These are phyloP conservation scores for Penicillium dipodomyicola DNA, from an alignment of 495 filamentous ascomycete species.

Conservation along the genomic window DNA sequence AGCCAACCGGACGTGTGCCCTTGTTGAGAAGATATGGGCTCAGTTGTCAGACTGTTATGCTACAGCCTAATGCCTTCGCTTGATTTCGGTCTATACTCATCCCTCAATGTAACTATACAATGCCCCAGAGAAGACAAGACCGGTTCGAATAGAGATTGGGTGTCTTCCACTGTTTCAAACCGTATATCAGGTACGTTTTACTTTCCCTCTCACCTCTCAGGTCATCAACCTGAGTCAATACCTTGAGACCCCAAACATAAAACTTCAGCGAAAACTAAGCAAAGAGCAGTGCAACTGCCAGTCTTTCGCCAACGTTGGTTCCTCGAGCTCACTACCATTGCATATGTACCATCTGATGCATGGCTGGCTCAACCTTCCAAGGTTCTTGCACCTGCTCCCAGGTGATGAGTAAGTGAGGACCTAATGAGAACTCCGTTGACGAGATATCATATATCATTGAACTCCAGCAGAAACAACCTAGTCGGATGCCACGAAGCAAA, in stretches of 20 bases:
- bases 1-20: not conserved
- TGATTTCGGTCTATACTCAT: no score
- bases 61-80: not conserved
- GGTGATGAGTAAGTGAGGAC: not conserved
- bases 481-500: not conserved
- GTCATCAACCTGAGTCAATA: not conserved
- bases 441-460: not conserved
- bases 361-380: not conserved
- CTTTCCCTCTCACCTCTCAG: not conserved
- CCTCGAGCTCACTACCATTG: not conserved
- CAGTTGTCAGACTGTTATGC: not conserved
- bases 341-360: not conserved
- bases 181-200: not conserved
- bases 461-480: not conserved
- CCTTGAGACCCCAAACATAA: not conserved
- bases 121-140: no score
- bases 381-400: not conserved
- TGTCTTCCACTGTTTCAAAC: not conserved
- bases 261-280: not conserved
- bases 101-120: no score
- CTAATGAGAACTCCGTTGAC: not conserved
- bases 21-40: not conserved
- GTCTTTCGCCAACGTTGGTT: not conserved
- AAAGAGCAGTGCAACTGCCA: not conserved
- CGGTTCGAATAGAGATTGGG: no score